Evolutionary conservation across 352 stramenopile species (phyloP).

Genomic region (Aphanomyces euteiches): DNA sequence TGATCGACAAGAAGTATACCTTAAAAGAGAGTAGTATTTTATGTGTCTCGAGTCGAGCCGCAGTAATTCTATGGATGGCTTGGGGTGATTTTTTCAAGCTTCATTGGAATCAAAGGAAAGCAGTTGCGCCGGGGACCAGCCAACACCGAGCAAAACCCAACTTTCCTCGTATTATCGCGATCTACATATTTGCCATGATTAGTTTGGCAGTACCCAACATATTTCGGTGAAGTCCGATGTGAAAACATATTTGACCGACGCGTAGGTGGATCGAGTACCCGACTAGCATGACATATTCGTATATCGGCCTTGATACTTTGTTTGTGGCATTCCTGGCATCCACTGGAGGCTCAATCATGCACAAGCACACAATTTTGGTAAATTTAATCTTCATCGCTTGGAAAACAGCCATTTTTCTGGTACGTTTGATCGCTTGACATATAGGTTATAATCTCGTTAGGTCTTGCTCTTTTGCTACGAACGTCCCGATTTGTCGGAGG

Average conservation of each 20-base stretch:
- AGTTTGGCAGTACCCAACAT: constrained; percentile 21
- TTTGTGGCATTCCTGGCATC: constrained; percentile 81
- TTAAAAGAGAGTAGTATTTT: too few relatives aligned
- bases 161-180: background rate
- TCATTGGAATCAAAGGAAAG: too few relatives aligned
- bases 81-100: too few relatives aligned
- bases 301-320: constrained; percentile 73
- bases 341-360: constrained; percentile 71
- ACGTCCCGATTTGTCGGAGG: background rate
- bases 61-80: too few relatives aligned
- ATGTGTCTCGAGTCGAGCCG: too few relatives aligned
- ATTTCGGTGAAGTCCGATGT: background rate
- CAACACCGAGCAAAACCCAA: background rate
- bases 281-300: constrained; percentile 45
- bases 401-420: constrained; percentile 24
- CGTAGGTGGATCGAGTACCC: constrained; percentile 22
- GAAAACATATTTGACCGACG: too few relatives aligned
- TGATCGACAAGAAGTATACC: too few relatives aligned
- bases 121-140: too few relatives aligned
- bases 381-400: constrained; percentile 55
- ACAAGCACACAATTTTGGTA: constrained; percentile 33
- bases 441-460: background rate
- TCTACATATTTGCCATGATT: background rate
- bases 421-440: background rate
- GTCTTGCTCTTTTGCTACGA: constrained; percentile 1